Percentiles rank a stretch among this genome's conserved stretches.
These are phyloP conservation scores for Hemileccinum impolitum DNA, from an alignment of 768 basidiomycete genomes.

Conservation along the genomic window DNA sequence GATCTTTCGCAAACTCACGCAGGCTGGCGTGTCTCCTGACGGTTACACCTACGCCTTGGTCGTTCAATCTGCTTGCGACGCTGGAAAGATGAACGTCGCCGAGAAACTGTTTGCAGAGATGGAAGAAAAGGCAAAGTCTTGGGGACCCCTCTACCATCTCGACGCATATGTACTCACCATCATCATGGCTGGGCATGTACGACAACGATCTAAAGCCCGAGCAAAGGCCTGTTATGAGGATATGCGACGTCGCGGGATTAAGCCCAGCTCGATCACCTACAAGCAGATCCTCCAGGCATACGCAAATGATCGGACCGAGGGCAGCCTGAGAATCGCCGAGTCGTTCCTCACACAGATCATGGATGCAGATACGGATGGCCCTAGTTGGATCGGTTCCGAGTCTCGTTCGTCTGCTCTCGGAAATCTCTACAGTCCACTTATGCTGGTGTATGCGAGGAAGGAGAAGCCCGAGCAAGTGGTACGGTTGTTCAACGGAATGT, in stretches of 20 bases:
- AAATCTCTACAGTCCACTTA: constrained; percentile 58
- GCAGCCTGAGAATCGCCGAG: constrained; percentile 59
- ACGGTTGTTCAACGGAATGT: constrained; percentile 50
- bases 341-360: constrained; percentile 58
- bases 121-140: constrained; percentile 40
- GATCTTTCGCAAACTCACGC: constrained; percentile 56
- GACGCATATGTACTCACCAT: constrained; percentile 67
- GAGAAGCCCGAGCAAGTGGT: constrained; percentile 51
- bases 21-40: constrained; percentile 53
- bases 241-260: constrained; percentile 63
- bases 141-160: constrained; percentile 39
- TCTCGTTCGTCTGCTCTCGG: constrained; percentile 46
- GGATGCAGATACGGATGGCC: constrained; percentile 31
- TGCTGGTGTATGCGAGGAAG: constrained; percentile 47
- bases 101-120: constrained; percentile 66
- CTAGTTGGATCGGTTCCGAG: constrained; percentile 38
- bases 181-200: constrained; percentile 71
- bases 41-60: constrained; percentile 65
- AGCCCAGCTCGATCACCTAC: constrained; percentile 68
- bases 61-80: constrained; percentile 79
- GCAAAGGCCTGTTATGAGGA: constrained; percentile 69
- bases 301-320: constrained; percentile 43
- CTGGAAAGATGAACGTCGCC: constrained; percentile 61
- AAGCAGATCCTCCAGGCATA: constrained; percentile 64
- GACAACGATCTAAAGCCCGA: constrained; percentile 42